A percentile compares a stretch with the other conserved stretches of the same genome.
phyloP scores from a whole-genome alignment of 2,329 filamentous ascomycete genomes.

The Fusarium newnesense region DNA sequence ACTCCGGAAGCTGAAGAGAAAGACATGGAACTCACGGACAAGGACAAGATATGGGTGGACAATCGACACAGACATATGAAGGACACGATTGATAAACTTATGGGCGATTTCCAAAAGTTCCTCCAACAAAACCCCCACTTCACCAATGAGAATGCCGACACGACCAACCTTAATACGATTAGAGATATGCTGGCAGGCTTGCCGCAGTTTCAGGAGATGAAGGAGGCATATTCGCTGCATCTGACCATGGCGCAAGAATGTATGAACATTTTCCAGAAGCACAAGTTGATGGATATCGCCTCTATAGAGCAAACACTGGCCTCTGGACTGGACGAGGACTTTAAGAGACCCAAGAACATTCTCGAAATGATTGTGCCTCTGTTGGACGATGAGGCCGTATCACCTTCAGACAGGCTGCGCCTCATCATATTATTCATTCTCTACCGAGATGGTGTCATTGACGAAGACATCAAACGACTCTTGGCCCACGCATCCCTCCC shows the following conservation, averaged over 20 bases:
- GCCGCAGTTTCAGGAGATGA: conserved; percentile 94
- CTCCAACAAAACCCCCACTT: conserved; percentile 93
- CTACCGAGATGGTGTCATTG: conserved; percentile 85
- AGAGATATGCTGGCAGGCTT: conserved; percentile 97
- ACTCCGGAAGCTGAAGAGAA: conserved; percentile 78
- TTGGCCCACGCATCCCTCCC: conserved; percentile 85
- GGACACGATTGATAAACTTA: conserved; percentile 93
- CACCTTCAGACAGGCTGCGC: conserved; percentile 79
- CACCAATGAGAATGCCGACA: conserved; percentile 75
- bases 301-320: conserved; percentile 90
- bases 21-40: conserved; percentile 90
- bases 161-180: conserved; percentile 86
- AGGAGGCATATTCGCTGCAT: conserved; percentile 93
- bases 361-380: conserved; percentile 86
- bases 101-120: conserved; percentile 92
- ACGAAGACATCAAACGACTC: conserved; percentile 85
- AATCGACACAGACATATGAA: conserved; percentile 98
- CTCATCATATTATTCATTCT: conserved; percentile 87
- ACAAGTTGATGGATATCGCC: conserved; percentile 87
- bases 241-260: conserved; percentile 97
- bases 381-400: conserved; percentile 84
- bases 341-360: conserved; percentile 88
- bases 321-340: conserved; percentile 93
- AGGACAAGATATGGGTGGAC: conserved; percentile 94
- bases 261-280: conserved; percentile 89